Evolutionary conservation across 148 eudicot species (phyloP).

Genomic region (Silene latifolia): DNA sequence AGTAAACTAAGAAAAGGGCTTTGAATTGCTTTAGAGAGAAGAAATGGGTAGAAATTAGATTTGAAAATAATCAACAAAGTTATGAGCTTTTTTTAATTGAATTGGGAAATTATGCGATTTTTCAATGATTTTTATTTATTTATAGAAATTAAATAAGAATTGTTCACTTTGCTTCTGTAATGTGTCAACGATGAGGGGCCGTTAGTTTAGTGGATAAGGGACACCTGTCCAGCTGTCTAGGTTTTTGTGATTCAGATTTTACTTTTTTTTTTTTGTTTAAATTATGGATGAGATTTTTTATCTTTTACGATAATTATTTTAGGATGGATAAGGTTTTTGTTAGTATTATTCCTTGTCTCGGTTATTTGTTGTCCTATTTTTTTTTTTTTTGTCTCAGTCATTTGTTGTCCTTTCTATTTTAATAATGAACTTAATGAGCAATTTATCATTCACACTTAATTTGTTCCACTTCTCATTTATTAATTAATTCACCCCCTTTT

Average conservation of each 20-base stretch:
- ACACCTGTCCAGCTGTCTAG: constrained; percentile 12
- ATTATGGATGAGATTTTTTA: constrained; percentile 16
- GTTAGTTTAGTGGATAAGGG: constrained; percentile 16
- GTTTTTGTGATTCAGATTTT: constrained; percentile 12
- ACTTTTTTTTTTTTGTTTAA: background rate
- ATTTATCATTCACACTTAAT: no score
- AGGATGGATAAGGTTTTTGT: background rate
- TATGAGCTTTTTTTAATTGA: background rate
- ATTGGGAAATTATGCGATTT: background rate
- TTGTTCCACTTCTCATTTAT: no score
- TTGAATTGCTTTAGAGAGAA: constrained; percentile 18
- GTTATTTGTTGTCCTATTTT: no score
- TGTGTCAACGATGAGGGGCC: constrained; percentile 24
- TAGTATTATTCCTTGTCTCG: no score
- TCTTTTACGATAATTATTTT: background rate
- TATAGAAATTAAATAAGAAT: background rate
- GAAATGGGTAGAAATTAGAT: constrained; percentile 28
- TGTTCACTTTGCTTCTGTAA: constrained; percentile 18
- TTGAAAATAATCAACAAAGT: constrained; percentile 12
- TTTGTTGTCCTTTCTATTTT: no score
- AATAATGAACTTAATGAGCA: no score
- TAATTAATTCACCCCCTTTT: no score
- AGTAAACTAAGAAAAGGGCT: constrained; percentile 22
- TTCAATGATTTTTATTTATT: background rate
- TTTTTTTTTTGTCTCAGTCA: no score